Conservation (phyloP, 352 stramenopile species). For the Globisporangium recalcitrans region DNA sequence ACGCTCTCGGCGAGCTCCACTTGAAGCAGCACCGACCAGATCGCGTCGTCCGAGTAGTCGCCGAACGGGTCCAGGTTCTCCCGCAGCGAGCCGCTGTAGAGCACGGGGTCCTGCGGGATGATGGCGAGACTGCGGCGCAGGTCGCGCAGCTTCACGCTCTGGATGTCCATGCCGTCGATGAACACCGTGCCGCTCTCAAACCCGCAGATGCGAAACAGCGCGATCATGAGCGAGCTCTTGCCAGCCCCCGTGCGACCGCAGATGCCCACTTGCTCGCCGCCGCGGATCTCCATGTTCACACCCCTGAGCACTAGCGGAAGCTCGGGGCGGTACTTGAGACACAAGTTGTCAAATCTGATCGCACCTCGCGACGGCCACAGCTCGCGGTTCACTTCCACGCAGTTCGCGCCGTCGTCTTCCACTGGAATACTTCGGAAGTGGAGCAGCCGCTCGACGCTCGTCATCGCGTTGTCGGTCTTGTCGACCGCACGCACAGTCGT, state of each 20-base stretch:
- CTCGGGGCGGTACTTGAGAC: conserved; percentile 30
- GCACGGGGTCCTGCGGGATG: conserved; percentile 36
- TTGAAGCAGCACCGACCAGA: conserved; percentile 75
- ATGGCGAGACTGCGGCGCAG: conserved; percentile 28
- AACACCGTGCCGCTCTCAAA: conserved; percentile 54
- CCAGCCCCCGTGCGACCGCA: conserved; percentile 25
- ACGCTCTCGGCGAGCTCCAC: conserved; percentile 51
- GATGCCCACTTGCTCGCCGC: conserved; percentile 33
- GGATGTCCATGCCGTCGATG: conserved; percentile 81
- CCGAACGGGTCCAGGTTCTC: too few species aligned
- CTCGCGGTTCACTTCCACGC: not conserved
- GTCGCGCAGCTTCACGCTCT: conserved; percentile 16
- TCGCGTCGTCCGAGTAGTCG: conserved; percentile 45
- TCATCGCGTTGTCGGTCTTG: conserved; percentile 33
- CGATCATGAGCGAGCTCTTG: conserved; percentile 26
- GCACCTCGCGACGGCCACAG: conserved; percentile 11
- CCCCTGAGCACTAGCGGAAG: conserved; percentile 21
- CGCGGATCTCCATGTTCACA: conserved; percentile 22
- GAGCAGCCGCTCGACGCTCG: conserved; percentile 31
- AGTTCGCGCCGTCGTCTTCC: not conserved
- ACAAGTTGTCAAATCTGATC: conserved; percentile 28
- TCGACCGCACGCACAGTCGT: not conserved
- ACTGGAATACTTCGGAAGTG: conserved; percentile 27
- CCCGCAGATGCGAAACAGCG: conserved; percentile 25
- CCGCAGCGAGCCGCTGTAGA: conserved; percentile 28